These are phyloP conservation scores for Biscogniauxia sp. DNA, from an alignment of 2,329 filamentous ascomycete species.

Conservation along the genomic window DNA sequence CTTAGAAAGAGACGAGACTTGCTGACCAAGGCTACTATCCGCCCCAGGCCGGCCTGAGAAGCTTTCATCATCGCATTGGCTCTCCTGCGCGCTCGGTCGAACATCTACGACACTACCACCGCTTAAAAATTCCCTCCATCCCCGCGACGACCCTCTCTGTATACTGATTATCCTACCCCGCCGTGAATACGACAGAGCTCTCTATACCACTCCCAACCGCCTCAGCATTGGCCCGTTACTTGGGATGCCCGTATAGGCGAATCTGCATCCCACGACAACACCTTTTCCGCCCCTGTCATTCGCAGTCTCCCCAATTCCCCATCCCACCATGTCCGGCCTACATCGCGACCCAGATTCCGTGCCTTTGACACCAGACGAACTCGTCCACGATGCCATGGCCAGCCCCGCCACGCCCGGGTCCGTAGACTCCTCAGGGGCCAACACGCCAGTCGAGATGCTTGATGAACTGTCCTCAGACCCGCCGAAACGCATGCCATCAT, in stretches of 20 bases:
- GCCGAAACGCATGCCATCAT: constrained; percentile 54
- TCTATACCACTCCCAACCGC: not conserved
- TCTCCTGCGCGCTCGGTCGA: not conserved
- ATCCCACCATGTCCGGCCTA: constrained; percentile 14
- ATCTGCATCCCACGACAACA: not conserved
- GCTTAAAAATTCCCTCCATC: not conserved
- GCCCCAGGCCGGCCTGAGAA: not conserved
- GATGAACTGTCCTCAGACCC: constrained; percentile 33
- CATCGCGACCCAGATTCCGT: constrained; percentile 32
- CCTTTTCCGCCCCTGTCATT: not conserved
- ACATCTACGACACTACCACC: not conserved
- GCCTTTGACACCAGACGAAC: constrained; percentile 48
- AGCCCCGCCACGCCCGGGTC: constrained; percentile 45
- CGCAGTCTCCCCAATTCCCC: constrained; percentile 2
- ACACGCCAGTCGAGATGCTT: constrained; percentile 45
- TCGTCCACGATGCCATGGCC: constrained; percentile 28
- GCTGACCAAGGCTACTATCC: not conserved
- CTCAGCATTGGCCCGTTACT: not conserved
- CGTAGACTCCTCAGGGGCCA: constrained; percentile 46
- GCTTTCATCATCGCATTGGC: not conserved
- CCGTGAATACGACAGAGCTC: not conserved
- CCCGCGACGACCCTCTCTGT: not conserved
- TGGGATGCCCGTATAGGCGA: not conserved
- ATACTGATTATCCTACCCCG: not conserved
- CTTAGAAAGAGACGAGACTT: not conserved